Percentiles rank a stretch among this genome's conserved stretches.
Evolutionary conservation across 768 basidiomycete species (phyloP).

Genomic region (Panus rudis): DNA sequence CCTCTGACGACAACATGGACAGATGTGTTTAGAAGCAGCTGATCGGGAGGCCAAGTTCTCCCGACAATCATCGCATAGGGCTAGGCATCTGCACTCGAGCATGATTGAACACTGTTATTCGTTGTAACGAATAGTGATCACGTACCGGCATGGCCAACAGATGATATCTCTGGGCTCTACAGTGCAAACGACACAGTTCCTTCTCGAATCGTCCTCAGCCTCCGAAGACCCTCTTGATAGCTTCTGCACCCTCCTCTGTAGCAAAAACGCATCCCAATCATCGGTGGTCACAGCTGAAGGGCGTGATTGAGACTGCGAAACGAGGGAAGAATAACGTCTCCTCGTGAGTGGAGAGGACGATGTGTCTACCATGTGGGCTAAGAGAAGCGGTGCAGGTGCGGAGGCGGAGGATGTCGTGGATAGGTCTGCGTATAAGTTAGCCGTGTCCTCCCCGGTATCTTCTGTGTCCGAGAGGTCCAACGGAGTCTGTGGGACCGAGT

Average conservation of each 20-base stretch:
- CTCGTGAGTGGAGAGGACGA: constrained; percentile 43
- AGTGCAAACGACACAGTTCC: constrained; percentile 65
- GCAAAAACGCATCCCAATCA: constrained; percentile 24
- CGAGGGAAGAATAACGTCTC: constrained; percentile 35
- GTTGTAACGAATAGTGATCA: neutral
- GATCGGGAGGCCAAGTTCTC: constrained; percentile 51
- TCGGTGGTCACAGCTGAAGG: neutral
- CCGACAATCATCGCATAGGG: constrained; percentile 61
- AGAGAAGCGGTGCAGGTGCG: constrained; percentile 35
- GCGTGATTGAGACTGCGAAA: constrained; percentile 16
- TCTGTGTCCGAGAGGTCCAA: constrained; percentile 5
- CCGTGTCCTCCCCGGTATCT: constrained; percentile 34
- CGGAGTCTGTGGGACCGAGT: neutral
- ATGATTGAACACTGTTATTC: neutral
- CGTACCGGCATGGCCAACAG: constrained; percentile 81
- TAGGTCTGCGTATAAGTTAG: constrained; percentile 51
- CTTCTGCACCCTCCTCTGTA: constrained; percentile 21
- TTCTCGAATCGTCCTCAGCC: constrained; percentile 20
- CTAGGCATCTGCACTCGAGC: constrained; percentile 32
- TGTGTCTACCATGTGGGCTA: constrained; percentile 46
- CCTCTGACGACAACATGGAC: constrained; percentile 56
- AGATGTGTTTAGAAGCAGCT: constrained; percentile 51
- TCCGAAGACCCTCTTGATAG: constrained; percentile 2
- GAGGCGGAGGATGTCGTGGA: constrained; percentile 26
- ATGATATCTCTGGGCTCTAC: constrained; percentile 63